These are phyloP conservation scores for Huntiella moniliformis DNA, from an alignment of 2,329 filamentous ascomycete genomes.

Conservation along the genomic window DNA sequence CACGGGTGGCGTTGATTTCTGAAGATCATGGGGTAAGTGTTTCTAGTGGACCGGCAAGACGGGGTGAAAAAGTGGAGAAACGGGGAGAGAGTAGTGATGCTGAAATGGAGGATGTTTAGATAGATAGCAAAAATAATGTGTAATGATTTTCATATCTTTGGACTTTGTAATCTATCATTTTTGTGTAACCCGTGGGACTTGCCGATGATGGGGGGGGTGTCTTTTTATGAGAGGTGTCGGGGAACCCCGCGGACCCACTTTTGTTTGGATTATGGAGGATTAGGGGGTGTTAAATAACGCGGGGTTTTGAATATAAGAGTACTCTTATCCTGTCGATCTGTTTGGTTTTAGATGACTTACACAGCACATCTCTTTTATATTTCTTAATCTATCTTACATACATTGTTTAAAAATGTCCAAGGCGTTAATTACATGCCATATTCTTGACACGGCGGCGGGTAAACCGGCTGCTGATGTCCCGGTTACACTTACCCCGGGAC, in stretches of 20 bases:
- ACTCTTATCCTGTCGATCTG: too few species aligned
- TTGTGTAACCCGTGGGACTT: too few species aligned
- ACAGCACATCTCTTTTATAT: background rate
- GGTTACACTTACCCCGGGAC: conserved; percentile 40
- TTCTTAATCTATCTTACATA: background rate
- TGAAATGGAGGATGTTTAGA: conserved; percentile 7
- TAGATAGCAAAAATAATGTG: background rate
- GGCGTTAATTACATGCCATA: conserved; percentile 66
- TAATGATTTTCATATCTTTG: background rate
- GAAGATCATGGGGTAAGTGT: conserved; percentile 11
- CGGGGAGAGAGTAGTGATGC: background rate
- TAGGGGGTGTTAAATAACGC: background rate
- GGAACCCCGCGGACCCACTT: conserved; percentile 11
- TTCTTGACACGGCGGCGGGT: conserved; percentile 65
- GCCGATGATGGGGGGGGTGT: background rate
- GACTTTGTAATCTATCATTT: too few species aligned
- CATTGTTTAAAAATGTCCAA: conserved; percentile 18
- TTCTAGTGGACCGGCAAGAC: background rate
- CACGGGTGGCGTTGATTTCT: conserved; percentile 8
- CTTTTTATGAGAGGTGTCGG: background rate
- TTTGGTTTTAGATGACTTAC: too few species aligned
- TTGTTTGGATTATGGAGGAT: background rate
- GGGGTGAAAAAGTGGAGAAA: background rate
- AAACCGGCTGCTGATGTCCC: conserved; percentile 46
- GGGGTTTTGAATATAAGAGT: too few species aligned